Evolutionary conservation across 139 green algal genomes (phyloP).

Genomic region (Chlamydomonas urium): DNA sequence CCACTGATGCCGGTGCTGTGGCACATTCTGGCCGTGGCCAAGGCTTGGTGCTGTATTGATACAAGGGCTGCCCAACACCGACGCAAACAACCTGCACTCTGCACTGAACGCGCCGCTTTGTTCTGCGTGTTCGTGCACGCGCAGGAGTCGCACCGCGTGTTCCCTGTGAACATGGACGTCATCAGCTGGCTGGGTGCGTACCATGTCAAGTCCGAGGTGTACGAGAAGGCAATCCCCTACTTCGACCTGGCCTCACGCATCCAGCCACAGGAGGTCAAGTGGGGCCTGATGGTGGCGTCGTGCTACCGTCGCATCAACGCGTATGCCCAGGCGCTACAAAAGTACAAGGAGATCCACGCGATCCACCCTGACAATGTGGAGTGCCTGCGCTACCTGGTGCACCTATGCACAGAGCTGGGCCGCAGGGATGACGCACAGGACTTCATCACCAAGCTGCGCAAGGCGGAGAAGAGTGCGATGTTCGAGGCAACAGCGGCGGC

Average conservation of each 20-base stretch:
- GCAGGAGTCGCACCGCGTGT: conserved; percentile 69
- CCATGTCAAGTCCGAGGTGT: conserved; percentile 73
- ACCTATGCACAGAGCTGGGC: conserved; percentile 74
- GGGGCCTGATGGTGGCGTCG: conserved; percentile 74
- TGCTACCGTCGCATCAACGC: conserved; percentile 63
- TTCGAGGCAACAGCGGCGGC: conserved; percentile 12
- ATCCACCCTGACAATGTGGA: conserved; percentile 73
- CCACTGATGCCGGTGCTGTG: too few relatives aligned
- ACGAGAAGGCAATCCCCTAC: conserved; percentile 70
- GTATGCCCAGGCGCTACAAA: conserved; percentile 23
- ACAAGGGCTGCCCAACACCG: too few relatives aligned
- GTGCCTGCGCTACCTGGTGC: conserved; percentile 80
- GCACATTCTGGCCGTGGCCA: too few relatives aligned
- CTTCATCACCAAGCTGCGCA: conserved; percentile 27
- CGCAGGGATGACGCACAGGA: conserved; percentile 40
- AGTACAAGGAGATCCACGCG: conserved; percentile 46
- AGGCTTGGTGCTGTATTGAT: too few relatives aligned
- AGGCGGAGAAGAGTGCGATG: conserved; percentile 21
- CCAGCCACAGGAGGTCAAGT: conserved; percentile 85
- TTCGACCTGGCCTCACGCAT: conserved; percentile 76
- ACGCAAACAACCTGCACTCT: too few relatives aligned
- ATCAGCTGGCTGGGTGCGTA: conserved; percentile 85
- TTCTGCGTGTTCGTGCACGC: too few relatives aligned
- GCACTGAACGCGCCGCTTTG: not conserved
- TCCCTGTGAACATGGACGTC: conserved; percentile 80